phyloP scores from a whole-genome alignment of 192 early-diverging fungal species.

The Gigaspora rosea region DNA sequence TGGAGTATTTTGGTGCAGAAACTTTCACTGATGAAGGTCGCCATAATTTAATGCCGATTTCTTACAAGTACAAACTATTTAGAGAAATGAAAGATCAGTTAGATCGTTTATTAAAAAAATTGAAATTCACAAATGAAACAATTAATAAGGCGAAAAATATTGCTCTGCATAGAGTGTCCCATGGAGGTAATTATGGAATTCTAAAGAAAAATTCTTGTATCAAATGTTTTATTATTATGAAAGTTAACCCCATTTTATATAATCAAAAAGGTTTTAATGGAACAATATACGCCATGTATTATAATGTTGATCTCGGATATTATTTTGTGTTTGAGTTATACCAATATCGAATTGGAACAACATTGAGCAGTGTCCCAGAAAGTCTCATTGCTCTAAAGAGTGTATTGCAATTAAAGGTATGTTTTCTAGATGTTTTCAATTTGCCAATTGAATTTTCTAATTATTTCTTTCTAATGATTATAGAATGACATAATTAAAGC shows the following conservation, averaged over 20 bases:
- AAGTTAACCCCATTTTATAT: neutral
- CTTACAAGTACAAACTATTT: constrained; percentile 6
- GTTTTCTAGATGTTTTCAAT: no score
- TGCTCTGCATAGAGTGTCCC: neutral
- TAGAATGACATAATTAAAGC: constrained; percentile 6
- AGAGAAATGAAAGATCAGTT: constrained; percentile 25
- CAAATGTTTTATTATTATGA: no score
- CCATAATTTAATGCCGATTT: constrained; percentile 6
- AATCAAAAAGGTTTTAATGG: constrained; percentile 10
- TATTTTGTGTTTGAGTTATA: constrained; percentile 19
- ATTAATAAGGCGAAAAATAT: neutral
- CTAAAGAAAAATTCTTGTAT: no score
- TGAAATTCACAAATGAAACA: constrained; percentile 22
- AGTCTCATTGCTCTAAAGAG: neutral
- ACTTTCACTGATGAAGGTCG: constrained; percentile 15
- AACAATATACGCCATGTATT: constrained; percentile 11
- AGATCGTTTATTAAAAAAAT: constrained; percentile 20
- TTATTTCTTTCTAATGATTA: neutral
- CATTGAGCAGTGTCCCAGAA: constrained; percentile 12
- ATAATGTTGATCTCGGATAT: constrained; percentile 7
- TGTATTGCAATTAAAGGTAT: constrained; percentile 9
- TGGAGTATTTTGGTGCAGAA: constrained; percentile 23
- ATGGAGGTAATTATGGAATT: neutral
- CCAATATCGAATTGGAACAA: constrained; percentile 21
- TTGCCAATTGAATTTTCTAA: constrained; percentile 14